Evolutionary conservation across 2,329 filamentous ascomycete genomes (phyloP).

Genomic region (Acephala macrosclerotiorum): DNA sequence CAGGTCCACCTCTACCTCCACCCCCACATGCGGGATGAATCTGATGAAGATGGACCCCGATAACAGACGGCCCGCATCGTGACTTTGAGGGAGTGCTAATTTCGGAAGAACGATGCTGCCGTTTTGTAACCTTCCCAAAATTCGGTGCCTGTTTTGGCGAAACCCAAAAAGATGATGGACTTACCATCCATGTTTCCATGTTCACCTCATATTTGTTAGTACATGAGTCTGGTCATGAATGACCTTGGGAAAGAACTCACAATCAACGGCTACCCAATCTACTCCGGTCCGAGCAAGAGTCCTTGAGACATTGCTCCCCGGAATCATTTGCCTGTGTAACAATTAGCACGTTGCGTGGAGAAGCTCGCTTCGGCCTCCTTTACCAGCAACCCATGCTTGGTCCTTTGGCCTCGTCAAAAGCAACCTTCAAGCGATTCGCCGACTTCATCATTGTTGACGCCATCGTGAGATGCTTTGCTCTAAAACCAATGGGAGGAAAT

Average conservation of each 20-base stretch:
- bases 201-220: constrained; percentile 24
- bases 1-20: neutral
- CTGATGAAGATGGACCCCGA: neutral
- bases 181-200: constrained; percentile 63
- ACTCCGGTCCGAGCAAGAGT: constrained; percentile 67
- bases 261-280: constrained; percentile 67
- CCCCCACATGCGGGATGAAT: neutral
- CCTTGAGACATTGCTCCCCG: constrained; percentile 65
- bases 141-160: neutral
- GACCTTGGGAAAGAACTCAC: constrained; percentile 45
- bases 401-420: constrained; percentile 54
- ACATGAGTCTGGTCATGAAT: neutral
- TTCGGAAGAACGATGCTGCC: neutral
- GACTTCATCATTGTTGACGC: constrained; percentile 37
- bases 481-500: neutral
- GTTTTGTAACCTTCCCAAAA: neutral
- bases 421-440: constrained; percentile 57
- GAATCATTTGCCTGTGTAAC: constrained; percentile 61
- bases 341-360: neutral
- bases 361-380: neutral
- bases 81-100: constrained; percentile 1
- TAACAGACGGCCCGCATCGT: neutral
- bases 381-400: constrained; percentile 61
- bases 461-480: constrained; percentile 29
- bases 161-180: constrained; percentile 11